Conservation (phyloP, 2,329 filamentous ascomycete species). For the Penicillium polonicum region DNA sequence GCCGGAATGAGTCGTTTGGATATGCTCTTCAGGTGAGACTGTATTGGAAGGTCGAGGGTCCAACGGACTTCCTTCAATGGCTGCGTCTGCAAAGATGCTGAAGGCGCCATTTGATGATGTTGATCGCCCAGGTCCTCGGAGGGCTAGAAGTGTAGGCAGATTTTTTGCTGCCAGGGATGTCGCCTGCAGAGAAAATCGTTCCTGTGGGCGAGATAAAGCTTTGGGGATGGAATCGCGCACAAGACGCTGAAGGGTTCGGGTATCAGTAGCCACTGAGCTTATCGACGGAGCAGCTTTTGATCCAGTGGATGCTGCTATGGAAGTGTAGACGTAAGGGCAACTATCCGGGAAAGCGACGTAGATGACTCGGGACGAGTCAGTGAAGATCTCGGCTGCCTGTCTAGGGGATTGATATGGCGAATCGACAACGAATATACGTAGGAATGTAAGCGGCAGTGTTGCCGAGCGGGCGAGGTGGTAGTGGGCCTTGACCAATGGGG, state of each 20-base stretch:
- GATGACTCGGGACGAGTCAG: slow-evolving; percentile 68
- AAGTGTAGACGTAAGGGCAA: slow-evolving; percentile 71
- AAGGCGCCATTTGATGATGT: slow-evolving; percentile 76
- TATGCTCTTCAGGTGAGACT: slow-evolving; percentile 34
- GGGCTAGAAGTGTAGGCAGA: slow-evolving; percentile 66
- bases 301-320: slow-evolving; percentile 45
- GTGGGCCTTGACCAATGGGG: slow-evolving; percentile 79
- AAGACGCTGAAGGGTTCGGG: slow-evolving; percentile 65
- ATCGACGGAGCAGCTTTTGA: slow-evolving; percentile 37
- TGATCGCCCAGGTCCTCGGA: slow-evolving; percentile 66
- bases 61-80: slow-evolving; percentile 51
- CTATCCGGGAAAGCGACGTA: slow-evolving; percentile 82
- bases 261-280: slow-evolving; percentile 46
- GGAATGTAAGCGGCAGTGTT: slow-evolving; percentile 62
- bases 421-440: slow-evolving; percentile 78
- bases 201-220: slow-evolving; percentile 71
- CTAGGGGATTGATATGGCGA: slow-evolving; percentile 69
- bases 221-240: slow-evolving; percentile 79
- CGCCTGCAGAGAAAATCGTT: slow-evolving; percentile 67
- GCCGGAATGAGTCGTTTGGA: slow-evolving; percentile 10
- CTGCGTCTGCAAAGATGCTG: slow-evolving; percentile 71
- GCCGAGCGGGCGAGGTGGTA: slow-evolving; percentile 75
- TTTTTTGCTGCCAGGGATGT: slow-evolving; percentile 71
- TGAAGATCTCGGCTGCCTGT: slow-evolving; percentile 39
- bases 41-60: slow-evolving; percentile 46